Percentiles rank a stretch among this genome's conserved stretches.
These are phyloP conservation scores for Macrocybe gigantea DNA, from an alignment of 768 basidiomycete species.

Conservation along the genomic window DNA sequence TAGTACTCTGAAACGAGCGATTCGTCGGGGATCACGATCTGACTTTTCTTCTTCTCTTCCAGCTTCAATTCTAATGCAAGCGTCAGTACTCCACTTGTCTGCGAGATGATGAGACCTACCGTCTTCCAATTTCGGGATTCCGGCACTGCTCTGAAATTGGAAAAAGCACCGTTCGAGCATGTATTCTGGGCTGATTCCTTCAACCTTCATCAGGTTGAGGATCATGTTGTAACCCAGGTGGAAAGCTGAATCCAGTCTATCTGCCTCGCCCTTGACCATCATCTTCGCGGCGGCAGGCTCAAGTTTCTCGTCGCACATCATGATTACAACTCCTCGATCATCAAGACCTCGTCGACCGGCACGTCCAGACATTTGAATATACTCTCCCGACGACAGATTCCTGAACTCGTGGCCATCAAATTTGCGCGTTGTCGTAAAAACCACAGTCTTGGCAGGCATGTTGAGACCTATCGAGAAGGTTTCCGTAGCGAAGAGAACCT, in stretches of 20 bases:
- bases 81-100: conserved; percentile 1
- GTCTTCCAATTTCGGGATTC: conserved; percentile 79
- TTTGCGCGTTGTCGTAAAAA: conserved; percentile 93
- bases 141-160: conserved; percentile 94
- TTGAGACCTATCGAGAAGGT: conserved; percentile 98
- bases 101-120: conserved; percentile 40
- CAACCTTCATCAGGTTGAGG: conserved; percentile 95
- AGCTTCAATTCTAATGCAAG: conserved; percentile 54
- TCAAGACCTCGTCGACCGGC: conserved; percentile 96
- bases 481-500: conserved; percentile 97
- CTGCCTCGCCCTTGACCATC: conserved; percentile 98
- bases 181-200: conserved; percentile 95
- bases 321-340: conserved; percentile 97
- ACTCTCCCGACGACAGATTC: conserved; percentile 91
- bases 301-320: conserved; percentile 99
- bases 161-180: conserved; percentile 98
- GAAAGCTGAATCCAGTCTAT: conserved; percentile 95
- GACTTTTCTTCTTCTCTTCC: conserved; percentile 62
- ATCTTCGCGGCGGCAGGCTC: conserved; percentile 87
- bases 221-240: conserved; percentile 99
- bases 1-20: conserved; percentile 84
- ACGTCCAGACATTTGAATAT: conserved; percentile 99
- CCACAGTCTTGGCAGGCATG: conserved; percentile 99
- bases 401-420: conserved; percentile 96
- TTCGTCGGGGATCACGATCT: conserved; percentile 79